phyloP scores from a whole-genome alignment of 2,329 filamentous ascomycete species.

The Aspergillus tanneri region DNA sequence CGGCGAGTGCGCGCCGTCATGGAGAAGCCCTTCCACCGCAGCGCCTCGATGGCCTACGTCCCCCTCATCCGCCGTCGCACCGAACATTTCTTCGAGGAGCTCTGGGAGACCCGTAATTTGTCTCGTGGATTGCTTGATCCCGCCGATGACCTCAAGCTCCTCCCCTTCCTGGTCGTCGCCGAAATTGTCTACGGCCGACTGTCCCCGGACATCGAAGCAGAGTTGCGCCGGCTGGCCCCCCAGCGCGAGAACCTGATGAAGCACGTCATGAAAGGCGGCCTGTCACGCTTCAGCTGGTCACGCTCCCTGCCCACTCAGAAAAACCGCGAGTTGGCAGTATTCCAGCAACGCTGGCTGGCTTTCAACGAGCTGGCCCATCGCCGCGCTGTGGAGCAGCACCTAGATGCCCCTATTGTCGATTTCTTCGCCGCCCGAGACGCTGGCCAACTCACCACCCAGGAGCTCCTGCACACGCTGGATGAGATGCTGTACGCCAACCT shows the following conservation, averaged over 20 bases:
- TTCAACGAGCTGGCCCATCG: slow-evolving; percentile 35
- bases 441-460: slow-evolving; percentile 25
- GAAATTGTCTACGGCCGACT: slow-evolving; percentile 41
- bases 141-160: slow-evolving; percentile 30
- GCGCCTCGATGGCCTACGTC: too few relatives aligned
- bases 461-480: slow-evolving; percentile 47
- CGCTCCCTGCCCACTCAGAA: slow-evolving; percentile 16
- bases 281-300: slow-evolving; percentile 28
- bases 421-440: slow-evolving; percentile 13
- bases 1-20: neutral
- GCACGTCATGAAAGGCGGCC: slow-evolving; percentile 36
- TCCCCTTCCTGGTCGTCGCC: slow-evolving; percentile 43
- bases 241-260: slow-evolving; percentile 35
- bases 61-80: too few relatives aligned
- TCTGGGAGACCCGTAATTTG: neutral
- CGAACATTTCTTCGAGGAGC: slow-evolving; percentile 2
- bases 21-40: too few relatives aligned
- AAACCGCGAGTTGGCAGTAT: slow-evolving; percentile 27
- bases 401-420: slow-evolving; percentile 9
- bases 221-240: slow-evolving; percentile 25
- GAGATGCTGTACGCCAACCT: slow-evolving; percentile 51
- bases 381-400: neutral
- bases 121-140: slow-evolving; percentile 19
- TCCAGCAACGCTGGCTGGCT: slow-evolving; percentile 30
- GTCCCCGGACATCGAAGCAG: slow-evolving; percentile 17